A percentile compares a stretch with the other conserved stretches of the same genome.
These are phyloP conservation scores for Nicotiana otophora DNA, from an alignment of 257 asterid species.

Conservation along the genomic window DNA sequence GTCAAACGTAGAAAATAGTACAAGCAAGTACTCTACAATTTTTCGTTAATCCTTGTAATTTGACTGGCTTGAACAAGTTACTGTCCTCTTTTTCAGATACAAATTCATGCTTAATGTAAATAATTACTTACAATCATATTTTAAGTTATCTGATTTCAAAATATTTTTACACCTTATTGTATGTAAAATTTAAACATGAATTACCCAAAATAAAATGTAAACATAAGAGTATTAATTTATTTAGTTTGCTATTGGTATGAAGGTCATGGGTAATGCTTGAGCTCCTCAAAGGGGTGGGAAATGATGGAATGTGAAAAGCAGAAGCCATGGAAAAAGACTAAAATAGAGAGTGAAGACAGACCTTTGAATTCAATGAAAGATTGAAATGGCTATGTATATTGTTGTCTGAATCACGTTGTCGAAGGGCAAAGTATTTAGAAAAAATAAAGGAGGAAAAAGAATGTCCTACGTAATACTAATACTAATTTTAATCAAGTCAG, in stretches of 20 bases:
- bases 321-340: background rate
- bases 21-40: too few species aligned
- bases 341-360: background rate
- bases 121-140: background rate
- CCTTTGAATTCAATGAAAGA: conserved; percentile 1
- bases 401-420: conserved; percentile 2
- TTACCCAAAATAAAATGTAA: too few species aligned
- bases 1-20: too few species aligned
- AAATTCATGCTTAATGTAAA: too few species aligned
- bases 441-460: background rate
- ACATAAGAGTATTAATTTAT: background rate
- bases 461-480: background rate
- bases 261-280: conserved; percentile 1
- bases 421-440: background rate
- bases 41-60: too few species aligned
- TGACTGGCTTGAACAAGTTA: too few species aligned
- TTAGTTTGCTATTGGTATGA: background rate
- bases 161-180: too few species aligned
- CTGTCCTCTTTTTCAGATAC: too few species aligned
- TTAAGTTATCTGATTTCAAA: background rate
- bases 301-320: background rate
- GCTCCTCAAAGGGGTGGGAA: background rate
- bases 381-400: background rate
- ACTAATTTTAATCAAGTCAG: background rate
- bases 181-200: too few species aligned